Base-by-base conservation (phyloP, 2,329 filamentous ascomycete species). In the Zelopaecilomyces penicillatus region DNA sequence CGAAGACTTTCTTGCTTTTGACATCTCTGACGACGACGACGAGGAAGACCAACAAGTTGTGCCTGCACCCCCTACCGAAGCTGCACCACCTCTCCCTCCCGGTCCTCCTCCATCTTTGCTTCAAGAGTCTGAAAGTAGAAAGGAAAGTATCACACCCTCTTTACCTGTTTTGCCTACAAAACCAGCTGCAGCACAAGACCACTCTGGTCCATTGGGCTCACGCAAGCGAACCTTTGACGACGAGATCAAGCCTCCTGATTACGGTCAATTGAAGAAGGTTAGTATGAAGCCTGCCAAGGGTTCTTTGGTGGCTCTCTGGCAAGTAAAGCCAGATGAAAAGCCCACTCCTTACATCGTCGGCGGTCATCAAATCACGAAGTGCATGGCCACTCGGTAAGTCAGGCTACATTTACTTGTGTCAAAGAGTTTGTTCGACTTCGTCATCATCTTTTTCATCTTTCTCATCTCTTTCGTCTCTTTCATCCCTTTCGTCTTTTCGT, bases 1-100 rank as follows among this genome's bases (percentile, higher is more conserved):
- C 26, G 83, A 85, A 46, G 91, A 98, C 53, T 97, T 96, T 59
- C 95, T 98, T 44, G 94, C 91, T 0, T 86, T 91, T 48, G 85
- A 82, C 52, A 73, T 85, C 37, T 76, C 75, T 39, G 78, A 83
- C 43, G 75, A 76, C 28, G 72, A 76, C 7, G 37, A 48, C 10
- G 50, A 53, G 10, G 48, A 53, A 10, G 42, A 47, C 29, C 31
- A 46, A n/a, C 51, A 54, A 9, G 48, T 50, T 9, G 42, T 45
- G 30, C 43, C 43, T 12, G 50, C 49, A 37, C 48, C 51, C 19
- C 48, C 50, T 27, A 51, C 42, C 26, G 49, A 50, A 19, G 49
- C 50, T n/a, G 51, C 46, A 1, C 54, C 54, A 8, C 47, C 53
- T 10, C 49, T 50, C 7, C 54, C 57, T 26, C 48, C 54, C 9